phyloP scores from a whole-genome alignment of 495 filamentous ascomycete species.

The Saxispiralis lemnorum region DNA sequence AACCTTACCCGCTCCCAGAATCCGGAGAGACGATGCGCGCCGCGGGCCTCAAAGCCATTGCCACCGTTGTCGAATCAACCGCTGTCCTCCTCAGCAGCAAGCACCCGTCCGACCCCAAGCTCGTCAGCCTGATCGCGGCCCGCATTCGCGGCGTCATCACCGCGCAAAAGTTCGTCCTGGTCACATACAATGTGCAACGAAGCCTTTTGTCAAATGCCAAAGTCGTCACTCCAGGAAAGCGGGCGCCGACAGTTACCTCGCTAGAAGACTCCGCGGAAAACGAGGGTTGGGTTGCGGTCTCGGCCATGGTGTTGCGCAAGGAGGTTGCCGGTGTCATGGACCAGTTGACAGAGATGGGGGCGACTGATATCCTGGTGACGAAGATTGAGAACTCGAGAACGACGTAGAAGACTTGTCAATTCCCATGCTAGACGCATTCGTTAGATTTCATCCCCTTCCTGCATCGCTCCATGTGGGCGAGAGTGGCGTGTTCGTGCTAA shows the following conservation, averaged over 20 bases:
- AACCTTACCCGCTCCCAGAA: conserved; percentile 35
- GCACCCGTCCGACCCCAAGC: conserved; percentile 53
- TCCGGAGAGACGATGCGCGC: conserved; percentile 97
- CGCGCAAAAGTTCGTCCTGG: conserved; percentile 85
- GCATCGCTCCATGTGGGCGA: too few relatives aligned
- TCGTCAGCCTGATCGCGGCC: conserved; percentile 64
- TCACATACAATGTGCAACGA: conserved; percentile 85
- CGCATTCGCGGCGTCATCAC: conserved; percentile 85
- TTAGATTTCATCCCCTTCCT: too few relatives aligned
- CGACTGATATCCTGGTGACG: conserved; percentile 72
- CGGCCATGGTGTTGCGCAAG: conserved; percentile 86
- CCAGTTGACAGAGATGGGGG: conserved; percentile 58
- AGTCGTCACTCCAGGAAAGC: conserved; percentile 80
- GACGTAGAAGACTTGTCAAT: conserved; percentile 16
- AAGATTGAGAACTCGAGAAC: conserved; percentile 74
- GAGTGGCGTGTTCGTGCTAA: too few relatives aligned
- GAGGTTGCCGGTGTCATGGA: conserved; percentile 82
- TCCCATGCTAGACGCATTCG: too few relatives aligned
- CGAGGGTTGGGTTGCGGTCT: conserved; percentile 81
- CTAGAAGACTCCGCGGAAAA: conserved; percentile 71
- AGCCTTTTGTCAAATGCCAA: conserved; percentile 44
- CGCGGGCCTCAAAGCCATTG: conserved; percentile 88
- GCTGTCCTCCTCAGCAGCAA: conserved; percentile 87
- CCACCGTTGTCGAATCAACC: conserved; percentile 71
- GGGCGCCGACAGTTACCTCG: conserved; percentile 74